A percentile compares a stretch with the other conserved stretches of the same genome.
These are phyloP conservation scores for Neoarthrinium moseri DNA, from an alignment of 2,329 filamentous ascomycete genomes.

Conservation along the genomic window DNA sequence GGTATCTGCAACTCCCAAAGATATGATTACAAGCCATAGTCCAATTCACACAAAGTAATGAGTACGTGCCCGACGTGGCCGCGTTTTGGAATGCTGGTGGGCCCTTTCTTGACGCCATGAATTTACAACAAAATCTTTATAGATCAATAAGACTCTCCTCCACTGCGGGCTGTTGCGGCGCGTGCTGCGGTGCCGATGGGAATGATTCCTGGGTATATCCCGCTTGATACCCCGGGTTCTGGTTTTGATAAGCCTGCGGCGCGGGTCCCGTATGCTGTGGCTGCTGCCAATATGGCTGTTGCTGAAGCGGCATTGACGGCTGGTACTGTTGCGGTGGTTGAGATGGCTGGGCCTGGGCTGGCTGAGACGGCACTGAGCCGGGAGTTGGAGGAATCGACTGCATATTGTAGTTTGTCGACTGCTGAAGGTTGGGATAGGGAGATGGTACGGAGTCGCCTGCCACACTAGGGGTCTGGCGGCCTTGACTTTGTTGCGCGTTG, in stretches of 20 bases:
- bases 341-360: constrained; percentile 20
- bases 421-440: constrained; percentile 53
- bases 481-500: constrained; percentile 31
- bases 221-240: constrained; percentile 34
- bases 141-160: constrained; percentile 83
- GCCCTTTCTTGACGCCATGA: background rate
- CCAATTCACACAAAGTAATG: background rate
- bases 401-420: constrained; percentile 42
- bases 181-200: constrained; percentile 63
- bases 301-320: constrained; percentile 32
- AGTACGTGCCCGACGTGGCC: too few relatives aligned
- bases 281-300: constrained; percentile 51
- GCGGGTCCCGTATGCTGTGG: constrained; percentile 40
- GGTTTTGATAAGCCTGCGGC: constrained; percentile 34
- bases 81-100: background rate
- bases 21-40: constrained; percentile 2
- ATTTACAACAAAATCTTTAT: constrained; percentile 31
- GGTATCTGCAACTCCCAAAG: background rate
- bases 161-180: constrained; percentile 56
- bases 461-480: constrained; percentile 35
- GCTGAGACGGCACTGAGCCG: constrained; percentile 22
- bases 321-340: constrained; percentile 30
- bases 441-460: constrained; percentile 43
- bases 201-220: constrained; percentile 62
- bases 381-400: constrained; percentile 41